Conservation (phyloP, 225 moss, liverwort and hornwort genomes). For the Sphagnum contortum region DNA sequence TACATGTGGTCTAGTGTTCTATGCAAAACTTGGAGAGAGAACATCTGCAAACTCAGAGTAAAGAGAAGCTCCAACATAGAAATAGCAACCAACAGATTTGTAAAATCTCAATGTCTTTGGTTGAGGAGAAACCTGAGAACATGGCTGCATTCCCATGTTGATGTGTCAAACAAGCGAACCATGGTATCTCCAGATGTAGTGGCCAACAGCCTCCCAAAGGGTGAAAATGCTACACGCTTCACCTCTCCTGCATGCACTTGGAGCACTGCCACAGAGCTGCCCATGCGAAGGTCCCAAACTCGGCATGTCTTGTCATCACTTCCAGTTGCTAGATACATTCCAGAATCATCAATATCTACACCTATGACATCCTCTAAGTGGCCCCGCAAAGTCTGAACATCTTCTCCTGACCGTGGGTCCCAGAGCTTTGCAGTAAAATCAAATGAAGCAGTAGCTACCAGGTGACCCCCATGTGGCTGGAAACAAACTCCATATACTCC, state of each 20-base stretch:
- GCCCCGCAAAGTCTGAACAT: slow-evolving; percentile 91
- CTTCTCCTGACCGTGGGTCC: slow-evolving; percentile 90
- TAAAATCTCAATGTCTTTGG: too few species aligned
- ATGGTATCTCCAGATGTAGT: slow-evolving; percentile 98
- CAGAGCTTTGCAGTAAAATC: slow-evolving; percentile 98
- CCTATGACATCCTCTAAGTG: slow-evolving; percentile 97
- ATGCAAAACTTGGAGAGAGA: too few species aligned
- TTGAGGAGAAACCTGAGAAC: slow-evolving; percentile 55
- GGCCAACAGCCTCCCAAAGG: slow-evolving; percentile 85
- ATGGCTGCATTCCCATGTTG: slow-evolving; percentile 71
- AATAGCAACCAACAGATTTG: too few species aligned
- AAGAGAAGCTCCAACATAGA: too few species aligned
- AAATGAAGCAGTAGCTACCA: slow-evolving; percentile 95
- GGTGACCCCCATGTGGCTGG: slow-evolving; percentile 77
- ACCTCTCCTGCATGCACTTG: slow-evolving; percentile 87
- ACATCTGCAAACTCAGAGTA: too few species aligned
- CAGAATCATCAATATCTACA: slow-evolving; percentile 98
- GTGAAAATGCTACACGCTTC: slow-evolving; percentile 91
- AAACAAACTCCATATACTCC: slow-evolving; percentile 99
- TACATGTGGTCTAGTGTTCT: too few species aligned
- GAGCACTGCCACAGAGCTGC: slow-evolving; percentile 65
- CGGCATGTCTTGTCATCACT: slow-evolving; percentile 99
- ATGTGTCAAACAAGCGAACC: slow-evolving; percentile 84
- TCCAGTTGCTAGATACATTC: slow-evolving; percentile 83
- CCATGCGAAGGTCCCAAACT: slow-evolving; percentile 98